phyloP scores from a whole-genome alignment of 305 asterid genomes.

The Salvia sclarea region DNA sequence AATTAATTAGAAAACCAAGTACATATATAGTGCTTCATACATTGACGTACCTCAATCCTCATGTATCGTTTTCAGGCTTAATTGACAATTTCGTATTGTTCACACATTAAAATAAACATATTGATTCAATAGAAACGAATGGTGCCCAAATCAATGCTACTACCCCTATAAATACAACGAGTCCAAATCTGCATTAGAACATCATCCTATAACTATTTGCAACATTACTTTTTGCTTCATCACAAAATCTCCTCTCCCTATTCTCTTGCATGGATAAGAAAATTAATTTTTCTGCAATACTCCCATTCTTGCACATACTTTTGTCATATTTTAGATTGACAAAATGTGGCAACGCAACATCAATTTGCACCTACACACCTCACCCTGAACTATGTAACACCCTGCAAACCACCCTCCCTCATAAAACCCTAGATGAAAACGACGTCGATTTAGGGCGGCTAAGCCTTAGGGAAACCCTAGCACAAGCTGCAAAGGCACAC shows the following conservation, averaged over 20 bases:
- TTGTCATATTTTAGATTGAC: slow-evolving; percentile 11
- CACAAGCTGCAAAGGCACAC: slow-evolving; percentile 42
- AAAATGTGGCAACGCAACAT: slow-evolving; percentile 27
- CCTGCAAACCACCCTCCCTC: slow-evolving; percentile 30
- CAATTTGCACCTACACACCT: slow-evolving; percentile 52
- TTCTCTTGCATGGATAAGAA: slow-evolving; percentile 34
- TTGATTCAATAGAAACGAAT: background rate
- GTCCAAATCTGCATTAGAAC: background rate
- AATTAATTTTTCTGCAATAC: background rate
- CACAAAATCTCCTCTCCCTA: background rate
- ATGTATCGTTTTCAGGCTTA: background rate
- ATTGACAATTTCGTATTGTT: background rate
- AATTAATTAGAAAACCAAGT: too few relatives aligned
- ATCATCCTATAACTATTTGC: slow-evolving; percentile 2
- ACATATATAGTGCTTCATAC: background rate
- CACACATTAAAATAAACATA: background rate
- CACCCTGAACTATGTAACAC: slow-evolving; percentile 54
- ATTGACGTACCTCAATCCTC: background rate
- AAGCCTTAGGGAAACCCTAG: slow-evolving; percentile 41
- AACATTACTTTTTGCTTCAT: slow-evolving; percentile 19
- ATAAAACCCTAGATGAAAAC: slow-evolving; percentile 32
- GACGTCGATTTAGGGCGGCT: slow-evolving; percentile 29
- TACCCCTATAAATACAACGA: slow-evolving; percentile 24
- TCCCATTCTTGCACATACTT: slow-evolving; percentile 15
- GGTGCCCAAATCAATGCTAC: slow-evolving; percentile 11